Evolutionary conservation across 169 alveolate genomes (phyloP), one percentile per base, ranked within the genome.

Genomic region (Cryptosporidium parvum): DNA sequence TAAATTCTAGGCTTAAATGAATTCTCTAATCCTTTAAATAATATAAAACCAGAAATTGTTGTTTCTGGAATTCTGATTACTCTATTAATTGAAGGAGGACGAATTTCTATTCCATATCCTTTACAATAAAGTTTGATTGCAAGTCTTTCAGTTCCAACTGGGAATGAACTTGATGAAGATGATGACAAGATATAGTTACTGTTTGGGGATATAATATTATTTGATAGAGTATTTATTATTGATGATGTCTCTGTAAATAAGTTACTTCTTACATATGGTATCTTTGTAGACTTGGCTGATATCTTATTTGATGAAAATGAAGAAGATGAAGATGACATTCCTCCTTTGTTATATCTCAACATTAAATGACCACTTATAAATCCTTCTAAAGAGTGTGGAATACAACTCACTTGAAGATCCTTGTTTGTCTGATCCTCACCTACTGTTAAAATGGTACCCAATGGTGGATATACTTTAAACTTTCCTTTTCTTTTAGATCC

Each of bases 51-150:
- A 1, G 89, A 37, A 37, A 59, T 35, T 0, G 89, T 48, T 0
- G 85, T 26, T 29, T 80, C 73, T 37, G 70, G 70, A 37, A 26
- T 21, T n/a, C 75, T 35, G 4, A 80, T 65, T 8, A 80, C 45
- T 33, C 75, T 59, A 18, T 45, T 80, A 10, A 80, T 80, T n/a
- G 89, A 80, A n/a, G 89, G 75, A 29, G 89, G 89, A 10, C 70
- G 35, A 23, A 80, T 75, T 51, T 80, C 80, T 37, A 80, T 45
- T 0, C 89, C 89, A 33, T 80, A 80, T 23, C 89, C 89, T 37
- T 80, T 80, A 48, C 89, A 80, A 21, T 80, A 80, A 12, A 80
- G 68, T 51, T 67, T 80, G 18, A 80, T 80, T 29, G 89, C 89
- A 12, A 80, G 44, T 44, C 89, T 59, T 37, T 80, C 89, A 33